Percentiles rank a stretch among this genome's conserved stretches.
phyloP scores from a whole-genome alignment of 192 early-diverging fungal species.

The Pilobolus umbonatus region DNA sequence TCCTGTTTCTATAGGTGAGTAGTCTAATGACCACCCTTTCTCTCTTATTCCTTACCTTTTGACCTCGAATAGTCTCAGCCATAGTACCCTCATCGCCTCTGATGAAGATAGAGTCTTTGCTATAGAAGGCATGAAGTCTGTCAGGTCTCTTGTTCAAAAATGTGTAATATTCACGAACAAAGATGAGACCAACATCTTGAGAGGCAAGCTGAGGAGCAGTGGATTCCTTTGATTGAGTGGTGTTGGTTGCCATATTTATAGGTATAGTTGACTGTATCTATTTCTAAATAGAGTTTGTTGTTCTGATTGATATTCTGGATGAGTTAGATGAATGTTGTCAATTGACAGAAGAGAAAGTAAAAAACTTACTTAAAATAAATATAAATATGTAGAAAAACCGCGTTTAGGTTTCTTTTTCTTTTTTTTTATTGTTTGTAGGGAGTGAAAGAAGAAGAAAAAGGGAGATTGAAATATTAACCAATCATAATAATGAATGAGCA shows the following conservation, averaged over 20 bases:
- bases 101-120: slow-evolving; percentile 74
- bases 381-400: too few relatives aligned
- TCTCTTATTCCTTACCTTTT: slow-evolving; percentile 49
- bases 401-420: too few relatives aligned
- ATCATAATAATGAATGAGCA: neutral
- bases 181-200: slow-evolving; percentile 86
- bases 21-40: too few relatives aligned
- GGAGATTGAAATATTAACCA: neutral
- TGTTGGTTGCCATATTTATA: too few relatives aligned
- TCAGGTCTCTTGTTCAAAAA: slow-evolving; percentile 81
- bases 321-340: too few relatives aligned
- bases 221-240: too few relatives aligned
- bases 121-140: slow-evolving; percentile 84
- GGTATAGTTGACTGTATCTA: too few relatives aligned
- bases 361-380: too few relatives aligned
- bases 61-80: slow-evolving; percentile 60
- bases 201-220: slow-evolving; percentile 17
- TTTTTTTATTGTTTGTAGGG: neutral
- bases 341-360: too few relatives aligned
- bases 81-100: slow-evolving; percentile 82
- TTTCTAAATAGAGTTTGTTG: too few relatives aligned
- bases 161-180: slow-evolving; percentile 93
- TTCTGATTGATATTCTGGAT: too few relatives aligned
- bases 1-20: slow-evolving; percentile 47
- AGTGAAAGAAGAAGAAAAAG: neutral